Evolutionary conservation across 257 asterid species (phyloP), one percentile per base, ranked within the genome.

Genomic region (Pogostemon cablin): DNA sequence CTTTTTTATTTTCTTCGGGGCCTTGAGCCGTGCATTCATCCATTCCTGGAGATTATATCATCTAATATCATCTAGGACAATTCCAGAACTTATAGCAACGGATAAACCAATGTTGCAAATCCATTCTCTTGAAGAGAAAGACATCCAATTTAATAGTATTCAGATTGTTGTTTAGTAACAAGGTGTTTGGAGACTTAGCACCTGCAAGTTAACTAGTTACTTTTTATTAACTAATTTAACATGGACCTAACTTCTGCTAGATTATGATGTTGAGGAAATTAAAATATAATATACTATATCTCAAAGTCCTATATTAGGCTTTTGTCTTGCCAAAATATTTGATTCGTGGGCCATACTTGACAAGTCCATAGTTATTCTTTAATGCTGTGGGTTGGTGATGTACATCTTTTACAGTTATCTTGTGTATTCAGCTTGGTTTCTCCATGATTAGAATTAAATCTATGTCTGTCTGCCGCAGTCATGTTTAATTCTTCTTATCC

Each of bases 401-500:
- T 7, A 9, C 59, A 35, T 47, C 44, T 44, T 59, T 4, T 59
- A 11, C 32, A 8, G 62, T 12, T 17, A 25, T 25, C 60, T 17
- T 34, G 7, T 6, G 44, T 38, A 0, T n/a, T 65, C 56, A 10
- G 10, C 46, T 58, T n/a, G 32, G 12, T 69, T 56, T 46, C 8
- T n/a, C 7, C 43, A 20, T 6, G 7, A 9, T 15, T 58, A 47
- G 67, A 59, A 59, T 60, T 60, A 41, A 6, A 37, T 37, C 42
- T 20, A 15, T 48, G 41, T 52, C 9, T 20, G 53, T 42, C 56
- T 56, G 46, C 65, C 34, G 38, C 34, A 15, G 34, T 53, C 53
- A 65, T 63, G 40, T 50, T 72, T 4, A 38, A 72, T 35, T 66
- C 34, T 5, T 72, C 15, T 63, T 41, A 32, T 65, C 44, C 47